These are phyloP conservation scores for Fennellomyces sp. DNA, from an alignment of 371 early-diverging fungal species.

Conservation along the genomic window DNA sequence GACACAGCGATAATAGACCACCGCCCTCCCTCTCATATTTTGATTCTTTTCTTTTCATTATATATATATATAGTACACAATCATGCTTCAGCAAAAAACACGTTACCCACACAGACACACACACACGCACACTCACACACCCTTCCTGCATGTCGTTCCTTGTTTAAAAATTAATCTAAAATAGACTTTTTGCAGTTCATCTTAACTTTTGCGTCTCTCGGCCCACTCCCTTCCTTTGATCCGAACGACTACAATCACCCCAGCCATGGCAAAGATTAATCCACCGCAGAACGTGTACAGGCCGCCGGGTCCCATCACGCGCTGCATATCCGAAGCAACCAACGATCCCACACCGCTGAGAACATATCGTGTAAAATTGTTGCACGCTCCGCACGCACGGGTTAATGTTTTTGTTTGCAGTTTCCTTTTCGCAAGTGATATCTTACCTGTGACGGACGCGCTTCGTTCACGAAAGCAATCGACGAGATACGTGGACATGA, in stretches of 20 bases:
- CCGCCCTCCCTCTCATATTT: too few relatives aligned
- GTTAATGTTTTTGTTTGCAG: too few relatives aligned
- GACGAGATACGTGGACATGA: slow-evolving; percentile 39
- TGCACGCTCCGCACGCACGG: slow-evolving; percentile 32
- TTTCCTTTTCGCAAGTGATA: too few relatives aligned
- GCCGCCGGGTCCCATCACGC: slow-evolving; percentile 30
- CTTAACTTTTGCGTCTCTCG: neutral
- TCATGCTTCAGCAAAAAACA: neutral
- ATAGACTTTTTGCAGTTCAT: neutral
- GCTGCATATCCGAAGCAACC: slow-evolving; percentile 27
- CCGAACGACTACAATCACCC: neutral
- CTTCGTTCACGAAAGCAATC: slow-evolving; percentile 39
- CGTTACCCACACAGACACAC: neutral
- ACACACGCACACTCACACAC: neutral
- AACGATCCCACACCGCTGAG: slow-evolving; percentile 40
- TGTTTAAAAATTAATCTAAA: neutral
- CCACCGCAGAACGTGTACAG: slow-evolving; percentile 38
- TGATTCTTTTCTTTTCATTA: too few relatives aligned
- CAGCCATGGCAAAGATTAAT: neutral
- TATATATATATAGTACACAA: neutral
- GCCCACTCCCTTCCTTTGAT: neutral
- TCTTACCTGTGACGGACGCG: slow-evolving; percentile 48
- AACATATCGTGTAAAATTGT: slow-evolving; percentile 37
- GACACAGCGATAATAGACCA: neutral
- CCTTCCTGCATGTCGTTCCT: neutral